Base-by-base conservation (phyloP, 2,329 filamentous ascomycete genomes). In the Stemphylium lycopersici region DNA sequence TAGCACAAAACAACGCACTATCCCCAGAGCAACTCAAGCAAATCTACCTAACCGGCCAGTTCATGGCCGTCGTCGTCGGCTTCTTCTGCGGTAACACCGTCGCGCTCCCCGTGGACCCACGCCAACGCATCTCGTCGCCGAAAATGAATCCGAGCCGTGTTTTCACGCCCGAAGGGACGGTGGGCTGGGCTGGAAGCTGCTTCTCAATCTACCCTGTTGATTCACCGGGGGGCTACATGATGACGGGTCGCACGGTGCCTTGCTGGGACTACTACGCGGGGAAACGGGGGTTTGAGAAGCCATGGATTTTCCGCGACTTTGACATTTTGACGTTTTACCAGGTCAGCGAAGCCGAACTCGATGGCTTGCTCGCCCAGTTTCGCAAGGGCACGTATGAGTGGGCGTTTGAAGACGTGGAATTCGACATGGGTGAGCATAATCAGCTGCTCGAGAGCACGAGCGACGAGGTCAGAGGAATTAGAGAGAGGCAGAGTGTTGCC, bases 381-480 rank as follows among this genome's bases (percentile, higher is more conserved):
- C 71, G 78, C 20, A 77, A 78, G 13, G 83, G 83, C 0, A 69
- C 76, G 39, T 86, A 84, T 54, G 69, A 79, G 42, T 85, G 81
- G 64, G 70, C 82, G 49, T 81, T 76, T 63, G 78, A 83, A 47
- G 70, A 80, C 1, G 71, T 77, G 0, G 73, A 77, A 18, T 85
- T 85, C 55, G 83, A 85, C 54, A 84, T 86, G 81, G 78, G 70
- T 5, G 78, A 78, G 54, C 82, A 85, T 64, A 84, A 85, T 52
- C 61, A 69, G 46, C 59, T 85, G 42, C 73, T 85, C 8, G 58
- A 62, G 2, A 71, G 76, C 2, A 83, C 80, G 1, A 70, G 62
- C 20, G 76, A 78, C 1, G 82, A 85, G 61, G 82, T 83, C 1
- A 68, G 62, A 22, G 61, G 66, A 8, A 80, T 84, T 13, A 73